Evolutionary conservation across 148 eudicot species (phyloP), one percentile per base, ranked within the genome.

Genomic region (Fagopyrum esculentum): DNA sequence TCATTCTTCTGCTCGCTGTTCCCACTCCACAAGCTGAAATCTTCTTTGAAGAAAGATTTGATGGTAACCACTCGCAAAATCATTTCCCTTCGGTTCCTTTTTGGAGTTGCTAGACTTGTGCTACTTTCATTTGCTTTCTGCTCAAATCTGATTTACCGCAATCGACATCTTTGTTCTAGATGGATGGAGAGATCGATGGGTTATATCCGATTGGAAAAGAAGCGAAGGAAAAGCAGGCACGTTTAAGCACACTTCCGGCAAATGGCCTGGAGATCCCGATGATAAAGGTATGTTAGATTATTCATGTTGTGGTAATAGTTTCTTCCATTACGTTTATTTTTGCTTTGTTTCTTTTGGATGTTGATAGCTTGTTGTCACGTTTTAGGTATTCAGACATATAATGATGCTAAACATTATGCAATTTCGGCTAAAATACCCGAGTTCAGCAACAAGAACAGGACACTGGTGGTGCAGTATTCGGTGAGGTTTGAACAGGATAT

Each of bases 181-280:
- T 85, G 98, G 91, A 74, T 93, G 98, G 98, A 82, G 84, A 76
- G 87, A 84, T 56, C 86, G 92, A 40, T 93, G 98, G 98, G 94
- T 93, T 22, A 73, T 76, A 73, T 93, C 98, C 4, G 98, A 93
- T 77, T 93, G 98, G 98, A 93, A 91, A 74, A 93, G 90, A 74
- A 83, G 79, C 66, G 98, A 93, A 78, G 97, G 97, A 40, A 93
- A 91, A 81, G 98, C 98, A 0, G 98, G 98, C 49, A 75, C 82
- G 4, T 93, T 89, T 73, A 93, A 93, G 89, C 92, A 93, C 81
- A 79, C 97, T 3, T 87, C 97, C 16, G 98, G 98, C 19, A 91
- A 83, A 66, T 93, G 98, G 98, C 74, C 90, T 69, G 94, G 86
- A 63, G 98, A 93, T 86, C 98, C 92, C 78, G 93, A 93, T 84